These are phyloP conservation scores for Cudoniella acicularis DNA, from an alignment of 495 filamentous ascomycete genomes.

Conservation along the genomic window DNA sequence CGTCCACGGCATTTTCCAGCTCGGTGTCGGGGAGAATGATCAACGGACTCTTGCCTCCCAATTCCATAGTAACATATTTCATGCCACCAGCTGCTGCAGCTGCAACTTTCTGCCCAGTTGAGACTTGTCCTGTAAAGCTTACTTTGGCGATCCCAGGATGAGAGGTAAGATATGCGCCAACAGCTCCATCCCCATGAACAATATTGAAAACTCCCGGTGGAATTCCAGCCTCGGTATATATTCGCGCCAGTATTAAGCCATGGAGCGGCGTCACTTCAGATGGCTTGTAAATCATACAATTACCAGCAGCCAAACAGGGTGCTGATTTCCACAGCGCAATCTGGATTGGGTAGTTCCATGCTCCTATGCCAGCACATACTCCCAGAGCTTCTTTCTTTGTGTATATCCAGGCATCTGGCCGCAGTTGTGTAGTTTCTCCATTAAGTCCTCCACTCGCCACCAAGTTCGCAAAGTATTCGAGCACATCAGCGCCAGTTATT, in stretches of 20 bases:
- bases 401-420: conserved; percentile 70
- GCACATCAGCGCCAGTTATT: conserved; percentile 68
- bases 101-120: conserved; percentile 72
- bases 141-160: conserved; percentile 74
- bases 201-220: conserved; percentile 81
- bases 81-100: conserved; percentile 64
- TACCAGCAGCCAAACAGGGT: conserved; percentile 76
- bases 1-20: conserved; percentile 69
- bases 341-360: conserved; percentile 85
- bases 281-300: conserved; percentile 85
- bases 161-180: conserved; percentile 63
- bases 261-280: conserved; percentile 78
- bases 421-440: conserved; percentile 62
- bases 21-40: conserved; percentile 69
- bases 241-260: conserved; percentile 61
- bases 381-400: conserved; percentile 71
- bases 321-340: conserved; percentile 86
- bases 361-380: conserved; percentile 75
- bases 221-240: conserved; percentile 69
- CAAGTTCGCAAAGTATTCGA: conserved; percentile 73
- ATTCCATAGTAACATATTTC: conserved; percentile 85
- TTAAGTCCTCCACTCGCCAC: conserved; percentile 67
- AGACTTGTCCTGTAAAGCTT: conserved; percentile 78
- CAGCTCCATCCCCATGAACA: conserved; percentile 67
- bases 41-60: conserved; percentile 75